Percentiles rank a stretch among this genome's conserved stretches.
phyloP scores from a whole-genome alignment of 768 basidiomycete species.

The Rhodotorula babjevae region DNA sequence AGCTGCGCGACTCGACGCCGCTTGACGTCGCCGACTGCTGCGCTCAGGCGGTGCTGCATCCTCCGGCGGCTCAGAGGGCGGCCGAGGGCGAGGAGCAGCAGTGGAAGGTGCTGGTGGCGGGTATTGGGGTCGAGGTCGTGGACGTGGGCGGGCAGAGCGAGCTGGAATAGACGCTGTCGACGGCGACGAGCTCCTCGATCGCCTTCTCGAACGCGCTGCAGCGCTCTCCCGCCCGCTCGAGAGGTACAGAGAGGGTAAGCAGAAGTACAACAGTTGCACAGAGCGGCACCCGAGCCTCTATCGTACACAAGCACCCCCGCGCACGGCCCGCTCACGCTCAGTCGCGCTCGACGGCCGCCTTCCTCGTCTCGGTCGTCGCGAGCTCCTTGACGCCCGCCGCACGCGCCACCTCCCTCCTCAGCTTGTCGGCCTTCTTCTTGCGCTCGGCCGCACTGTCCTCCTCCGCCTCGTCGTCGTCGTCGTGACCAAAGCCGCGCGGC shows the following conservation, averaged over 20 bases:
- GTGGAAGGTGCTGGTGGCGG: neutral
- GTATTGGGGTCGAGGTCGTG: constrained; percentile 5
- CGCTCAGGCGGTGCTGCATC: neutral
- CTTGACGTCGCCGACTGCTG: constrained; percentile 21
- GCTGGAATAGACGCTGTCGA: too few relatives aligned
- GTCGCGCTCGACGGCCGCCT: neutral
- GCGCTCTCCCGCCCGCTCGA: too few relatives aligned
- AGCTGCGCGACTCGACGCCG: neutral
- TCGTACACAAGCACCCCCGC: neutral
- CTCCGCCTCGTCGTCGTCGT: neutral
- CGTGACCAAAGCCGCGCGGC: too few relatives aligned
- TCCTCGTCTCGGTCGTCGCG: neutral
- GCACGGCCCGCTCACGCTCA: neutral
- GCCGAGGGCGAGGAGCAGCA: neutral
- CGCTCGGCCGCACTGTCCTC: neutral
- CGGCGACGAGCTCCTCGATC: too few relatives aligned
- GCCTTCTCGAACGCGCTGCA: too few relatives aligned
- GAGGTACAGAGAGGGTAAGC: too few relatives aligned
- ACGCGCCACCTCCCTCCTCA: constrained; percentile 23
- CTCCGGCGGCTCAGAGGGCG: neutral
- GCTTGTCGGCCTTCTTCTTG: constrained; percentile 21
- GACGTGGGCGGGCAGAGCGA: neutral
- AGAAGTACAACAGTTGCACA: too few relatives aligned
- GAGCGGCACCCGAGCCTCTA: too few relatives aligned
- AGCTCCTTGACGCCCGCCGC: constrained; percentile 27